phyloP scores from a whole-genome alignment of 164 flowering plant genomes.

The Piper betle region DNA sequence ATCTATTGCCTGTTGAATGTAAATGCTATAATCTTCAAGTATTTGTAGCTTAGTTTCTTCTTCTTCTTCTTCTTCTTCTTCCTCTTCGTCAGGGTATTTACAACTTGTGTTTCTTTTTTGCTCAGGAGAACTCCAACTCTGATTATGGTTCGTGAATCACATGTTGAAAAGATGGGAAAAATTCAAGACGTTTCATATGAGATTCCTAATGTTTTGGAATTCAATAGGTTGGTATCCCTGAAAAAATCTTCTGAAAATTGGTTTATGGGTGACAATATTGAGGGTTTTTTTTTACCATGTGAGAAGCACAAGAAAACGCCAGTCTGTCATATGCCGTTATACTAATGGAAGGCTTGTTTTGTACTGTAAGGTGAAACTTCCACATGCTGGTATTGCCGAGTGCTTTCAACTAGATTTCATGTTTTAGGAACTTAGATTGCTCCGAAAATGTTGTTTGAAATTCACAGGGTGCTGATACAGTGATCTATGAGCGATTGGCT shows the following conservation, averaged over 20 bases:
- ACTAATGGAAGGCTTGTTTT: slow-evolving; percentile 87
- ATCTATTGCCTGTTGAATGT: too few relatives aligned
- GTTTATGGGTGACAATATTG: too few relatives aligned
- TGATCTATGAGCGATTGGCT: slow-evolving; percentile 73
- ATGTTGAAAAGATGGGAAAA: slow-evolving; percentile 88
- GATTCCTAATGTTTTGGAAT: slow-evolving; percentile 91
- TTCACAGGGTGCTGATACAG: slow-evolving; percentile 93
- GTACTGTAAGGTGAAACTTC: slow-evolving; percentile 71
- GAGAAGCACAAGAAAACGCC: slow-evolving; percentile 85
- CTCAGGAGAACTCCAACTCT: slow-evolving; percentile 88
- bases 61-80: too few relatives aligned
- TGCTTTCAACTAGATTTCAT: neutral
- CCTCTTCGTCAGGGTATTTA: too few relatives aligned
- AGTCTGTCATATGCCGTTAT: slow-evolving; percentile 92
- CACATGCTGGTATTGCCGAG: neutral
- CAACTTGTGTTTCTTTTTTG: neutral
- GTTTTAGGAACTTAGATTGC: neutral
- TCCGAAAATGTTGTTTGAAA: neutral
- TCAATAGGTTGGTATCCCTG: slow-evolving; percentile 51
- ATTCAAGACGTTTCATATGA: slow-evolving; percentile 74
- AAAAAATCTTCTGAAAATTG: too few relatives aligned
- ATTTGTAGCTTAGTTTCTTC: too few relatives aligned
- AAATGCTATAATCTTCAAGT: too few relatives aligned
- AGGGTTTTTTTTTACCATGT: too few relatives aligned
- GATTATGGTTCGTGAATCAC: slow-evolving; percentile 89